A percentile compares a stretch with the other conserved stretches of the same genome.
phyloP scores from a whole-genome alignment of 768 basidiomycete genomes.

The Boletus sp. region DNA sequence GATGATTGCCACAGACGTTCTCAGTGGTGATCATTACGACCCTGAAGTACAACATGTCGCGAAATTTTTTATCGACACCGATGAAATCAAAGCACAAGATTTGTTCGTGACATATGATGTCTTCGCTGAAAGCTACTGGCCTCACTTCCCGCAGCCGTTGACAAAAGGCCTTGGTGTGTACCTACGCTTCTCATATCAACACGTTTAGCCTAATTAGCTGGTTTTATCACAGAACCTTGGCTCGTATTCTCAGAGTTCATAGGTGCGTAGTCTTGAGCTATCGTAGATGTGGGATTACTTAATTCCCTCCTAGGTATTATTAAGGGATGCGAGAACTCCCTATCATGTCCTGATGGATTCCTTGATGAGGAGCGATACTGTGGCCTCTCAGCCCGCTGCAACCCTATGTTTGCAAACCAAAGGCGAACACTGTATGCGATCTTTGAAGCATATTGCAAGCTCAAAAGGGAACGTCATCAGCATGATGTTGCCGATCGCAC shows the following conservation, averaged over 20 bases:
- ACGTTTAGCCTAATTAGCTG: neutral
- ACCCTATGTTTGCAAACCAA: slow-evolving; percentile 53
- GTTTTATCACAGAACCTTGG: slow-evolving; percentile 46
- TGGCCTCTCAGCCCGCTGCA: slow-evolving; percentile 47
- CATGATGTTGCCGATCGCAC: slow-evolving; percentile 66
- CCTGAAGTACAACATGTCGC: slow-evolving; percentile 2
- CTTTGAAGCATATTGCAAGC: slow-evolving; percentile 50
- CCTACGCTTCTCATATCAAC: neutral
- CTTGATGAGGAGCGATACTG: slow-evolving; percentile 47
- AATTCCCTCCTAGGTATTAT: slow-evolving; percentile 49
- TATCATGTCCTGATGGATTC: slow-evolving; percentile 34
- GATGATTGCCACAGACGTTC: slow-evolving; percentile 29
- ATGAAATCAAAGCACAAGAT: slow-evolving; percentile 18
- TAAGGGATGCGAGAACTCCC: slow-evolving; percentile 59
- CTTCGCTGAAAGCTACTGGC: slow-evolving; percentile 58
- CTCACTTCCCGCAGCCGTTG: slow-evolving; percentile 50
- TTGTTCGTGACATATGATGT: slow-evolving; percentile 43
- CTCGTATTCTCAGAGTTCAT: slow-evolving; percentile 66
- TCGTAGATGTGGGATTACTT: neutral
- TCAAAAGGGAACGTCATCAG: slow-evolving; percentile 42
- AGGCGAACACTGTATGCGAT: slow-evolving; percentile 50
- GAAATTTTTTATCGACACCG: slow-evolving; percentile 13
- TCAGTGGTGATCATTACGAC: slow-evolving; percentile 1
- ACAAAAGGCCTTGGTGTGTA: slow-evolving; percentile 52
- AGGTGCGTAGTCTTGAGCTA: slow-evolving; percentile 36